Evolutionary conservation across 2,329 filamentous ascomycete genomes (phyloP), one percentile per base, ranked within the genome.

Genomic region (Tetracladium maxilliforme): DNA sequence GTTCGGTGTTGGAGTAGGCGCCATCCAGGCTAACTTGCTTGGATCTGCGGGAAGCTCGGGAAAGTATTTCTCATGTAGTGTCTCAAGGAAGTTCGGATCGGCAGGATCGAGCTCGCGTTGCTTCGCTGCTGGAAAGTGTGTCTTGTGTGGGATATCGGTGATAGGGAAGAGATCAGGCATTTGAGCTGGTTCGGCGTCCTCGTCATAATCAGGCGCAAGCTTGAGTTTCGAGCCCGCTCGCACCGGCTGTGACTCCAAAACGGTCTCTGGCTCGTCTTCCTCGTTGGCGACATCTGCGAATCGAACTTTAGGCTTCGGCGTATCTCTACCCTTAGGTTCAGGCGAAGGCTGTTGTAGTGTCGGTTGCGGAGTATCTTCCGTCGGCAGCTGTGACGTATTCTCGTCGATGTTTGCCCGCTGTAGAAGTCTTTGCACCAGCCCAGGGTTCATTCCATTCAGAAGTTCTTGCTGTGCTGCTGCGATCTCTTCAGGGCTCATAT

Each of bases 11-110:
- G 73, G 72, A 24, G 78, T 44, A 10, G 78, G 75, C 25, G 75
- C 72, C 68, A 95, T 90, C 87, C 87, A 98, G 12, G 82, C 80
- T 4, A 94, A 69, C 26, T 81, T 77, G 30, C 75, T 73, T 0
- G 86, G 84, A 48, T 94, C 82, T 27, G 84, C 71, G 3, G 86
- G 72, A 2, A 93, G 73, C 33, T 73, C 70, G 9, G 90, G 86
- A 51, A 94, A 98, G 64, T 93, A 98, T 49, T 94, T 93, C 13
- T 72, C 56, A 58, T 93, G 86, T 6, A 98, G 70, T 29, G 81
- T 76, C 23, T 69, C 54, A 30, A 95, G 72, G 54, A 95, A 95
- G 42, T 82, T 63, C 0, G 81, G 76, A 30, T 86, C 81, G 19
- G 70, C 60, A 1, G 86, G 84, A 46, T 95, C 82, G 34, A 95